A percentile compares a stretch with the other conserved stretches of the same genome.
Evolutionary conservation across 108 stramenopile genomes (phyloP).

Genomic region (Aurantiochytrium sp.): DNA sequence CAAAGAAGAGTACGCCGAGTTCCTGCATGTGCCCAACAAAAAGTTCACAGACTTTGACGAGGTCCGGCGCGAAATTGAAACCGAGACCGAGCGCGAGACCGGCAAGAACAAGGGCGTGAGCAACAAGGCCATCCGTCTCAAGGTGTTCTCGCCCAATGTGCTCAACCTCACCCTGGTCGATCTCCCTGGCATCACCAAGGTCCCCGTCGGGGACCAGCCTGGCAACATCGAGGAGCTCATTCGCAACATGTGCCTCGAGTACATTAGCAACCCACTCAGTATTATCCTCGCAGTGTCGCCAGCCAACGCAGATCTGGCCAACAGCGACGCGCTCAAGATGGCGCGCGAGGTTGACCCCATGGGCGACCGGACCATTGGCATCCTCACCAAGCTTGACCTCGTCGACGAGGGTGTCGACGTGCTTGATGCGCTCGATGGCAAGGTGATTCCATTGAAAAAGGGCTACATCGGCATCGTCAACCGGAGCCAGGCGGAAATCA

Average conservation of each 20-base stretch:
- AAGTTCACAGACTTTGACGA: slow-evolving; percentile 74
- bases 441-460: slow-evolving; percentile 73
- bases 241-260: slow-evolving; percentile 75
- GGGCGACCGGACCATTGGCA: slow-evolving; percentile 91
- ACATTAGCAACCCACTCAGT: slow-evolving; percentile 84
- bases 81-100: slow-evolving; percentile 86
- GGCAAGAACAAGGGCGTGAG: slow-evolving; percentile 75
- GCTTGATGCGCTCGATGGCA: slow-evolving; percentile 69
- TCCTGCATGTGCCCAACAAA: slow-evolving; percentile 77
- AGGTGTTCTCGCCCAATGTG: slow-evolving; percentile 83
- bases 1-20: slow-evolving; percentile 82
- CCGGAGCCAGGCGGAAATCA: slow-evolving; percentile 89
- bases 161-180: slow-evolving; percentile 95
- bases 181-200: slow-evolving; percentile 84
- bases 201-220: slow-evolving; percentile 93
- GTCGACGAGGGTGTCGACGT: slow-evolving; percentile 98
- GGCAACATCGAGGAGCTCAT: slow-evolving; percentile 89
- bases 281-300: slow-evolving; percentile 91
- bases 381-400: slow-evolving; percentile 92
- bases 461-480: slow-evolving; percentile 95
- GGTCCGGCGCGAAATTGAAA: slow-evolving; percentile 81
- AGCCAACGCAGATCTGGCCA: slow-evolving; percentile 93
- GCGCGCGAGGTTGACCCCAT: slow-evolving; percentile 79
- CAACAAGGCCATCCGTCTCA: slow-evolving; percentile 79
- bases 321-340: slow-evolving; percentile 87